Evolutionary conservation across 2,329 filamentous ascomycete genomes (phyloP).

Genomic region (Rhynchosporium agropyri): DNA sequence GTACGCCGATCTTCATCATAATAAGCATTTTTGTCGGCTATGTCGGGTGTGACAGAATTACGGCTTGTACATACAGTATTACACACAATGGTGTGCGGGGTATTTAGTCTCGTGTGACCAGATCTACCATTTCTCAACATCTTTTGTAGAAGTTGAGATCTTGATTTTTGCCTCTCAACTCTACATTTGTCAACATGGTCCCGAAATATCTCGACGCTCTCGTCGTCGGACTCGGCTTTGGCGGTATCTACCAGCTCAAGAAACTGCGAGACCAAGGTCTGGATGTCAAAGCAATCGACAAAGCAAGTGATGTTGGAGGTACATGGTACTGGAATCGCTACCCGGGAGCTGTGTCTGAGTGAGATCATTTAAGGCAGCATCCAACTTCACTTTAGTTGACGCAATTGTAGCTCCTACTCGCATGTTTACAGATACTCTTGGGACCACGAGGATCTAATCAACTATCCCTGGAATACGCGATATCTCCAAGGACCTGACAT

Average conservation of each 20-base stretch:
- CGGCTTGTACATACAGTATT: no score
- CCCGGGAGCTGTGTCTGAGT: conserved; percentile 47
- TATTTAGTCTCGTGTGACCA: no score
- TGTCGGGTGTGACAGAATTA: no score
- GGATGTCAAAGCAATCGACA: conserved; percentile 45
- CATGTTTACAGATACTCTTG: conserved; percentile 33
- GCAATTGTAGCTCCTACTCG: conserved; percentile 24
- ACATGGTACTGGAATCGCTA: conserved; percentile 60
- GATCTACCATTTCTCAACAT: no score
- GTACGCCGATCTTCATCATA: no score
- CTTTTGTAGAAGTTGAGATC: no score
- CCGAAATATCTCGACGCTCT: conserved; percentile 9
- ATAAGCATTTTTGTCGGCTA: no score
- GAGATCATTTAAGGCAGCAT: not conserved
- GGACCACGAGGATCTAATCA: conserved; percentile 31
- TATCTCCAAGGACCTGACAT: conserved; percentile 57
- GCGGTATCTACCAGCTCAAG: conserved; percentile 45
- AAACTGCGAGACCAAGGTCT: conserved; percentile 43
- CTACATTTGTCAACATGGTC: not conserved
- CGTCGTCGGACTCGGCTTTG: conserved; percentile 47
- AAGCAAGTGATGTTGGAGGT: conserved; percentile 52
- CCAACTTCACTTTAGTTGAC: not conserved
- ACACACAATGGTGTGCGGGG: no score
- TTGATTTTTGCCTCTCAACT: no score
- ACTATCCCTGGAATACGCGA: conserved; percentile 37